phyloP scores from a whole-genome alignment of 1,139 yeast species.

The Geotrichum australiense region DNA sequence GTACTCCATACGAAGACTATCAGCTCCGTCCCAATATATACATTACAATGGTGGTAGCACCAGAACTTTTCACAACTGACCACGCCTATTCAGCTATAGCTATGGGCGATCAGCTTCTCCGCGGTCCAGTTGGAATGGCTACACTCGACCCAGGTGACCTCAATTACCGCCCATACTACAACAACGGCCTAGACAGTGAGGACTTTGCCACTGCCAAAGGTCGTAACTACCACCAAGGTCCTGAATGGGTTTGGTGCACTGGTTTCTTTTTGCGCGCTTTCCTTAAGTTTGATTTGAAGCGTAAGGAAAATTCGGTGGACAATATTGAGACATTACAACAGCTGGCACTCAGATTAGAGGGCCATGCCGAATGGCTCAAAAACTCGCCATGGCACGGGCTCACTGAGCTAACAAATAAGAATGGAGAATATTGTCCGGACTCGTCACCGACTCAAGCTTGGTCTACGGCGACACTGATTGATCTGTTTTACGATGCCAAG shows the following conservation, averaged over 20 bases:
- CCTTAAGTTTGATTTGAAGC: slow-evolving; percentile 44
- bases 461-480: slow-evolving; percentile 83
- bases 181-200: slow-evolving; percentile 67
- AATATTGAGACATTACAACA: slow-evolving; percentile 38
- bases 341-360: slow-evolving; percentile 47
- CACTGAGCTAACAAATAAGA: slow-evolving; percentile 85
- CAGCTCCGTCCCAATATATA: slow-evolving; percentile 90
- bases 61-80: slow-evolving; percentile 67
- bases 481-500: slow-evolving; percentile 42
- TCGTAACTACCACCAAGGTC: slow-evolving; percentile 96
- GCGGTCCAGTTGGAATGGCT: slow-evolving; percentile 89
- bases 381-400: slow-evolving; percentile 88
- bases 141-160: slow-evolving; percentile 89
- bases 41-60: slow-evolving; percentile 89
- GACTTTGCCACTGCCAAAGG: slow-evolving; percentile 95
- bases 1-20: slow-evolving; percentile 88
- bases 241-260: slow-evolving; percentile 94
- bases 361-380: slow-evolving; percentile 62
- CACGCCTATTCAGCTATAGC: slow-evolving; percentile 58
- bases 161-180: slow-evolving; percentile 85
- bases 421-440: slow-evolving; percentile 73
- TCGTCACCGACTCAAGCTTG: slow-evolving; percentile 97
- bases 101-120: slow-evolving; percentile 61
- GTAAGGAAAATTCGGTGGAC: slow-evolving; percentile 22
- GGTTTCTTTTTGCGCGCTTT: slow-evolving; percentile 85